phyloP scores from a whole-genome alignment of 1,284 basidiomycete genomes.

The Xerocomus minutiporus region DNA sequence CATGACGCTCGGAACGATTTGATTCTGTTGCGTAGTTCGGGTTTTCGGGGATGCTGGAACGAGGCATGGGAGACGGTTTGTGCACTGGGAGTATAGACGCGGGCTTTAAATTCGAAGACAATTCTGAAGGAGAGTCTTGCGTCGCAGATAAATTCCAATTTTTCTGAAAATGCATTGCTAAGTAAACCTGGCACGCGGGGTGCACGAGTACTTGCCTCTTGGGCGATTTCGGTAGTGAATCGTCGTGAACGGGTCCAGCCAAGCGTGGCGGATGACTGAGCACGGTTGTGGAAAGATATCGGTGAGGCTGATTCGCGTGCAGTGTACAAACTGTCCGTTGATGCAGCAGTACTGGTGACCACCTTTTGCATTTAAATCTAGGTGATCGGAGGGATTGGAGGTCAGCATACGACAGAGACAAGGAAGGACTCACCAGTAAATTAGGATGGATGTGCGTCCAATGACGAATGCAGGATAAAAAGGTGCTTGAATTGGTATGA shows the following conservation, averaged over 20 bases:
- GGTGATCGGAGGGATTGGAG: constrained; percentile 23
- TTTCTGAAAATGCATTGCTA: constrained; percentile 29
- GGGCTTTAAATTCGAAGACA: constrained; percentile 29
- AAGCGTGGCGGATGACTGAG: constrained; percentile 28
- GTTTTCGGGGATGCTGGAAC: constrained; percentile 35
- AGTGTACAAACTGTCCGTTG: constrained; percentile 34
- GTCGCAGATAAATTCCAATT: constrained; percentile 43
- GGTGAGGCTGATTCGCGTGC: constrained; percentile 35
- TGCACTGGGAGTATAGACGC: constrained; percentile 30
- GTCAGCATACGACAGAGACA: constrained; percentile 13
- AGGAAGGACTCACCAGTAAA: constrained; percentile 51
- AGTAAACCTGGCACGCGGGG: constrained; percentile 23
- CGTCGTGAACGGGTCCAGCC: constrained; percentile 30
- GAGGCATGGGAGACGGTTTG: constrained; percentile 45
- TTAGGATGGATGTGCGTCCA: constrained; percentile 49
- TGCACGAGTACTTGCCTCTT: constrained; percentile 28
- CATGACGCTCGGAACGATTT: constrained; percentile 30
- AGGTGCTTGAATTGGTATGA: constrained; percentile 40
- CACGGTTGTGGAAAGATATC: constrained; percentile 30
- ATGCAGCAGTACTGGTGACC: constrained; percentile 34
- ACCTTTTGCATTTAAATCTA: constrained; percentile 39
- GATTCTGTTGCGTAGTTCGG: constrained; percentile 18
- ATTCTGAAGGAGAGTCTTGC: constrained; percentile 31
- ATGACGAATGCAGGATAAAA: constrained; percentile 47
- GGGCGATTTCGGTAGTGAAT: constrained; percentile 21